Evolutionary conservation across 805 yeast genomes (phyloP).

Genomic region (Wickerhamomyces pijperi): DNA sequence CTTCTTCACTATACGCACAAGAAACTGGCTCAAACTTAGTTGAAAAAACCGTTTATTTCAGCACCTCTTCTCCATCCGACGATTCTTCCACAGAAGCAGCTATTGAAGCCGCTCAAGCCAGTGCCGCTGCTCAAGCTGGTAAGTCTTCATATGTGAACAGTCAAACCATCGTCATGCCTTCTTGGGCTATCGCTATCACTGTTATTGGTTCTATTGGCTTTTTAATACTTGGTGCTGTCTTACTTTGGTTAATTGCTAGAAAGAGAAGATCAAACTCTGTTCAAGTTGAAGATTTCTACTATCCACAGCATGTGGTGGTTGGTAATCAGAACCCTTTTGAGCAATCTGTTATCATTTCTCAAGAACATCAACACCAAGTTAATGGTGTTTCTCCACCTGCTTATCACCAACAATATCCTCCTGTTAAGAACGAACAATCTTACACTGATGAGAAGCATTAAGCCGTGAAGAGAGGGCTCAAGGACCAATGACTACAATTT

Average conservation of each 20-base stretch:
- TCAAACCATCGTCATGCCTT: neutral
- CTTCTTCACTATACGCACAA: neutral
- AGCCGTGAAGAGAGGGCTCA: no score
- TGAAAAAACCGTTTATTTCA: no score
- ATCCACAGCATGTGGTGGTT: neutral
- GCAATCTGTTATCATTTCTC: no score
- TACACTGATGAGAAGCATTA: no score
- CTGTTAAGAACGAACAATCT: no score
- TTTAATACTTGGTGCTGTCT: neutral
- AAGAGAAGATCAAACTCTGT: neutral
- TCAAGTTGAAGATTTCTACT: neutral
- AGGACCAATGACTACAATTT: no score
- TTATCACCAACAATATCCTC: no score
- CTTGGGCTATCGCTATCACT: neutral
- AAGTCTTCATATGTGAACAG: neutral
- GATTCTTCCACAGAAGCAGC: neutral
- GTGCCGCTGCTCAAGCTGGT: conserved; percentile 7
- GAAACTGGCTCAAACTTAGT: neutral
- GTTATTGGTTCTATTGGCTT: neutral
- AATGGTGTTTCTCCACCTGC: no score
- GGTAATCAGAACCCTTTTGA: neutral
- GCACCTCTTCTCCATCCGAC: no score
- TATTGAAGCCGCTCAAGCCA: conserved; percentile 5
- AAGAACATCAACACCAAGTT: no score
- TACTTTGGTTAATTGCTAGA: neutral